Evolutionary conservation across 2,329 filamentous ascomycete genomes (phyloP), one percentile per base, ranked within the genome.

Genomic region (Cladorrhinum sp.): DNA sequence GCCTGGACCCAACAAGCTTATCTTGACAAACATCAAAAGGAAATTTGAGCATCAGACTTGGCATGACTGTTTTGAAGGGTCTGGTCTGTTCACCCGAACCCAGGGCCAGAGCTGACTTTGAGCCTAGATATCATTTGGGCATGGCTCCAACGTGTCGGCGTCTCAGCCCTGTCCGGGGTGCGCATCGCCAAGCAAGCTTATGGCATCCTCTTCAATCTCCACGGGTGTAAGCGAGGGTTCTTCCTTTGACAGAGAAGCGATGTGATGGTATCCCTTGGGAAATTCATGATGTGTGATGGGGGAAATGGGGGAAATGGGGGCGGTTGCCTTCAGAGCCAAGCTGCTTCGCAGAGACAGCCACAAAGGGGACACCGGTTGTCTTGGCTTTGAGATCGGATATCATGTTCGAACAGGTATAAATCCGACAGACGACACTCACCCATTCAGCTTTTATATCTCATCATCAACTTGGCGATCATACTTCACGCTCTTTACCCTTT

Each of bases 161-260:
- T 49, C 33, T 64, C 57, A 62, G 60, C 60, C 57, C 60, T 62
- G 60, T 28, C 54, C 24, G 51, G 54, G 54, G 9, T 58, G 30
- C 42, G 28, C 33, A 21, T 20, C 21, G 55, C 51, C 30, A 60
- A 58, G 56, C 10, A 54, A n/a, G 52, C 9, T 28, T 36, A 26
- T n/a, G 57, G 33, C 57, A 55, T 55, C 18, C 56, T 46, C 28
- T 24, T 9, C 57, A 51, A 64, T 64, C 59, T 64, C 62, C 59
- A 58, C 57, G 7, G 42, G 16, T 18, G n/a, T 8, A 46, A 46
- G 18, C 42, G 42, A 46, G 33, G 12, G 9, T 3, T 12, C 2
- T 5, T 12, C 2, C 33, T 36, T 36, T 36, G 33, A 36, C 33
- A 36, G 33, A n/a, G 8, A 16, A 36, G 33, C 33, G 33, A 36